phyloP scores from a whole-genome alignment of 1,284 basidiomycete species.

The Takashimella koratensis region DNA sequence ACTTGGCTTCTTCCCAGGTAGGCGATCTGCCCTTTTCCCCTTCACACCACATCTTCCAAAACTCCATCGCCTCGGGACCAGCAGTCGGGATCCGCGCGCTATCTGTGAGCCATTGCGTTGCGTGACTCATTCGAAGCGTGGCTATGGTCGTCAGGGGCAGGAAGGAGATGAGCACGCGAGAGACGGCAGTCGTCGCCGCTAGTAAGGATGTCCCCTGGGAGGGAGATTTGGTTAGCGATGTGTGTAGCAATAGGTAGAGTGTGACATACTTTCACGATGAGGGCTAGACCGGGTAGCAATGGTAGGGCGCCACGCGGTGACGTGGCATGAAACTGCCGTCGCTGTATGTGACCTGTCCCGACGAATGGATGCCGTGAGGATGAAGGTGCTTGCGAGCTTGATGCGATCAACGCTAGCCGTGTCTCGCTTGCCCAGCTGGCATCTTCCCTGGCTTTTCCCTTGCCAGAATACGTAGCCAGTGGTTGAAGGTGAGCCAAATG shows the following conservation, averaged over 20 bases:
- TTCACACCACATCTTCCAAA: slow-evolving; percentile 44
- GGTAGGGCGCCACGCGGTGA: slow-evolving; percentile 40
- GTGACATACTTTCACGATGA: slow-evolving; percentile 40
- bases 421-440: too few relatives aligned
- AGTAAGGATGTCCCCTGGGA: slow-evolving; percentile 26
- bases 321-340: slow-evolving; percentile 35
- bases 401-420: not conserved
- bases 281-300: slow-evolving; percentile 36
- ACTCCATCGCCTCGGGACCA: slow-evolving; percentile 35
- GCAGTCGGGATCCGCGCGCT: slow-evolving; percentile 25
- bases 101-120: slow-evolving; percentile 24
- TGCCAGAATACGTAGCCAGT: not conserved
- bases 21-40: slow-evolving; percentile 28
- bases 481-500: not conserved
- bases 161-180: slow-evolving; percentile 46
- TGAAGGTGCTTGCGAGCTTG: too few relatives aligned
- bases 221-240: not conserved
- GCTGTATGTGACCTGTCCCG: not conserved
- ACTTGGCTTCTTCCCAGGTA: slow-evolving; percentile 16
- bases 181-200: slow-evolving; percentile 36
- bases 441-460: not conserved
- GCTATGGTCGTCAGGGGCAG: slow-evolving; percentile 42
- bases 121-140: slow-evolving; percentile 21
- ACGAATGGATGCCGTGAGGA: not conserved
- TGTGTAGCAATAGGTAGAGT: too few relatives aligned